Evolutionary conservation across 495 filamentous ascomycete genomes (phyloP), one percentile per base, ranked within the genome.

Genomic region (Hyaloscypha hepaticicola): DNA sequence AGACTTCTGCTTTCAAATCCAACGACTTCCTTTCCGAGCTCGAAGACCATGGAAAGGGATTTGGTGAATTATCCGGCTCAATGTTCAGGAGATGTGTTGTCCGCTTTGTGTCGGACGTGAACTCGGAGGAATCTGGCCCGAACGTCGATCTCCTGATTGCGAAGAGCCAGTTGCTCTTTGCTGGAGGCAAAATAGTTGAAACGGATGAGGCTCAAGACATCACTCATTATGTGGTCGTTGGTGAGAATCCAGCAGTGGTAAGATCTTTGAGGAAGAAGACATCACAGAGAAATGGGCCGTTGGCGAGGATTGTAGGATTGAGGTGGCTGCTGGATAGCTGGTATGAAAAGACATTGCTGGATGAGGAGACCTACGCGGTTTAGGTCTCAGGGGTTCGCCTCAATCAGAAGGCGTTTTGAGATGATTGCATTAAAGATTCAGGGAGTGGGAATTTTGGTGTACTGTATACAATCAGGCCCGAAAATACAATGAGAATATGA

Each of bases 241-340:
- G 77, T 22, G 72, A 72, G 49, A 61, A 64, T 26, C 68, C 49
- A 57, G 75, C 76, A 21, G 58, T 72, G 28, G 74, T 81, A 24
- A 78, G 73, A 5, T 69, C 79, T 26, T 71, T 87, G 29, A 75
- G 82, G 61, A 67, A 77, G 29, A 57, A 65, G 29, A 74, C 85
- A 57, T 77, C 80, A 58, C 65, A 70, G 63, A 69, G 74, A 51
- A 82, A 77, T 55, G 72, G 75, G 52, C 83, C 76, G 60, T 66
- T 92, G 19, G 92, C 94, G 1, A 80, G 93, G 68, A 75, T 96
- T 26, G 89, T 97, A 14, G 85, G 76, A 1, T 67, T 78, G 26
- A 77, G 80, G 22, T 99, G 95, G 95, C 77, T 97, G 1, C 81
- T 86, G 56, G 85, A 92, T 63, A 89, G 90, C 69, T 96, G 93